Evolutionary conservation across 192 early-diverging fungal species (phyloP).

Genomic region (Coemansia sp.): DNA sequence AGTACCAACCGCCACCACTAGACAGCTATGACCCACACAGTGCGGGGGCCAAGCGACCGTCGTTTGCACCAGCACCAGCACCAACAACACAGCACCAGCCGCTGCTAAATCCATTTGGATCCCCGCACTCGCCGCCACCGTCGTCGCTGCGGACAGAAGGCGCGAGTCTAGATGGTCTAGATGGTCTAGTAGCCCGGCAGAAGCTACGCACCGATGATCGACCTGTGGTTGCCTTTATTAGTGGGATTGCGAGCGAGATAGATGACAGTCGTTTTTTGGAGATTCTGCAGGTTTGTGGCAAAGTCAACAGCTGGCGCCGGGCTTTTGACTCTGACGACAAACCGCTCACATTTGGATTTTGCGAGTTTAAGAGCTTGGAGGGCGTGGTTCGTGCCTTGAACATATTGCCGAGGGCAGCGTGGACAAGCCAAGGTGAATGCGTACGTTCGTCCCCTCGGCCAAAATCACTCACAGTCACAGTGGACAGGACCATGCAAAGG

Average conservation of each 20-base stretch:
- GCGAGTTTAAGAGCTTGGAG: slow-evolving; percentile 26
- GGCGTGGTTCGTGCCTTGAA: slow-evolving; percentile 19
- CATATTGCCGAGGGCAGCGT: slow-evolving; percentile 15
- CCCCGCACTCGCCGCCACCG: background rate
- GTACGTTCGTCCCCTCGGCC: slow-evolving; percentile 1
- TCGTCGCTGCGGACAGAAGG: background rate
- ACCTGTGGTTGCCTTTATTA: slow-evolving; percentile 24
- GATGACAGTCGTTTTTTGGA: slow-evolving; percentile 30
- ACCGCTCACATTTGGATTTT: slow-evolving; percentile 47
- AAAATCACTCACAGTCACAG: slow-evolving; percentile 10
- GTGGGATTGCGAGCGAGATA: slow-evolving; percentile 16
- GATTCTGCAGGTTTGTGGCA: slow-evolving; percentile 28
- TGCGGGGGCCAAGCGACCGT: background rate
- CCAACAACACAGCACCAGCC: background rate
- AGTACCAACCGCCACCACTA: slow-evolving; percentile 39
- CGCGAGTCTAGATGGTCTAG: background rate
- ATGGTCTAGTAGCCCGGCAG: background rate
- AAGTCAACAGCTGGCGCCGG: slow-evolving; percentile 30
- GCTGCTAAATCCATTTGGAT: slow-evolving; percentile 37
- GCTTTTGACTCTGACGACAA: slow-evolving; percentile 20
- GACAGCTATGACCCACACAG: slow-evolving; percentile 10
- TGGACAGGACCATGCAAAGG: slow-evolving; percentile 12
- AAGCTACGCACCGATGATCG: background rate
- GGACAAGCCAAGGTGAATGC: background rate
- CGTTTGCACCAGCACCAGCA: slow-evolving; percentile 4